Evolutionary conservation across 2,329 filamentous ascomycete species (phyloP).

Genomic region (Calcarisporium arbuscula): DNA sequence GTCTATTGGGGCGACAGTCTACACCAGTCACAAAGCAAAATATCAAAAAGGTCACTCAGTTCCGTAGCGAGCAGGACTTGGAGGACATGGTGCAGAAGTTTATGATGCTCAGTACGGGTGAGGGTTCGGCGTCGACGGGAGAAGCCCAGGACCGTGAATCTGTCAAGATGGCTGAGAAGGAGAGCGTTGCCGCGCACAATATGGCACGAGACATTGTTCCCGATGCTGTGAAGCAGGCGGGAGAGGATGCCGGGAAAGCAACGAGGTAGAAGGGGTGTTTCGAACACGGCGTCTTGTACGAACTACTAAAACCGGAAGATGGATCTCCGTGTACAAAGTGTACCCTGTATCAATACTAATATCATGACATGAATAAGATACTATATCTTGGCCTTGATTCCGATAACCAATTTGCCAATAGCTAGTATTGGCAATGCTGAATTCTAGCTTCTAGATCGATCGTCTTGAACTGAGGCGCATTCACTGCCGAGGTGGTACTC

Average conservation of each 20-base stretch:
- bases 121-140: conserved; percentile 8
- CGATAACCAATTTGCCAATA: no score
- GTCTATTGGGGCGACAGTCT: conserved; percentile 47
- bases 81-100: conserved; percentile 54
- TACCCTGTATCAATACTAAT: conserved; percentile 6
- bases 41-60: conserved; percentile 77
- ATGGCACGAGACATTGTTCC: conserved; percentile 24
- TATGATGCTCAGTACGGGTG: conserved; percentile 19
- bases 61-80: conserved; percentile 62
- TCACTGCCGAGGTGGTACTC: no score
- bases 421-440: no score
- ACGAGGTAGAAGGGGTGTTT: conserved; percentile 8
- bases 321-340: no score
- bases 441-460: no score
- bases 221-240: conserved; percentile 16
- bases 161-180: conserved; percentile 16
- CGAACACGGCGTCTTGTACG: conserved; percentile 9
- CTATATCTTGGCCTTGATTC: no score
- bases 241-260: conserved; percentile 1
- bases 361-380: no score
- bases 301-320: no score
- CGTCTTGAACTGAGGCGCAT: no score
- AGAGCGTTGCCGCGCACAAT: conserved; percentile 24
- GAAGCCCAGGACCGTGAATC: conserved; percentile 14
- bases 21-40: conserved; percentile 72